phyloP scores from a whole-genome alignment of 2,329 filamentous ascomycete genomes.

The Ascosphaera apis region DNA sequence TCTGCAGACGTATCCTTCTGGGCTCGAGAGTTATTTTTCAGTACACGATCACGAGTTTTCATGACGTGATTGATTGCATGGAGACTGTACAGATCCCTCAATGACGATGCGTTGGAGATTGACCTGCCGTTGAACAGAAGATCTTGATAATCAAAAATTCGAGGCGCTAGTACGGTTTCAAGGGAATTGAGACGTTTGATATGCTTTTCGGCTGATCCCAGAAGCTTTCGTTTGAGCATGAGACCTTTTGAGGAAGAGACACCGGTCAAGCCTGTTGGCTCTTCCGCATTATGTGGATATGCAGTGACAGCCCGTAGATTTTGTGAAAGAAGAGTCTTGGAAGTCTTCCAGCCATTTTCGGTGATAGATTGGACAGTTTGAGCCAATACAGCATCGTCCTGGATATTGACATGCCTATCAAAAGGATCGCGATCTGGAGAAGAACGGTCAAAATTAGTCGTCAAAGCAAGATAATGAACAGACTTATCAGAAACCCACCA shows the following conservation, averaged over 20 bases:
- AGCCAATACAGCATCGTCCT: conserved; percentile 37
- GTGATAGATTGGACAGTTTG: conserved; percentile 25
- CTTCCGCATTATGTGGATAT: conserved; percentile 11
- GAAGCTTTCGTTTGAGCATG: conserved; percentile 51
- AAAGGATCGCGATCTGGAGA: conserved; percentile 42
- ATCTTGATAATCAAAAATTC: conserved; percentile 66
- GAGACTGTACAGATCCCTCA: conserved; percentile 53
- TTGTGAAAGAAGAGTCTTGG: conserved; percentile 16
- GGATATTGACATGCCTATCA: conserved; percentile 52
- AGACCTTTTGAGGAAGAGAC: conserved; percentile 13
- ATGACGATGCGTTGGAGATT: conserved; percentile 38
- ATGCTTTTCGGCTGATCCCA: conserved; percentile 29
- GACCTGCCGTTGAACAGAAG: conserved; percentile 53
- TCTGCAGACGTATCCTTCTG: conserved; percentile 42
- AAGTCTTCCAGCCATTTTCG: conserved; percentile 25
- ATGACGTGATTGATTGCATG: conserved; percentile 83
- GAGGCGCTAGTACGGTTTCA: conserved; percentile 42
- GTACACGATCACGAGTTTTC: conserved; percentile 73
- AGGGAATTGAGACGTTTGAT: conserved; percentile 34
- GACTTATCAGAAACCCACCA: conserved; percentile 5
- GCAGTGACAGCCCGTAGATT: conserved; percentile 12
- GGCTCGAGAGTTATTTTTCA: conserved; percentile 76
- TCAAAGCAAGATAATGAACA: conserved; percentile 1
- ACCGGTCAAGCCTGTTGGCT: conserved; percentile 6
- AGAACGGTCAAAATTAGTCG: not conserved